Evolutionary conservation across 805 yeast species (phyloP).

Genomic region (Maudiozyma turicensis): DNA sequence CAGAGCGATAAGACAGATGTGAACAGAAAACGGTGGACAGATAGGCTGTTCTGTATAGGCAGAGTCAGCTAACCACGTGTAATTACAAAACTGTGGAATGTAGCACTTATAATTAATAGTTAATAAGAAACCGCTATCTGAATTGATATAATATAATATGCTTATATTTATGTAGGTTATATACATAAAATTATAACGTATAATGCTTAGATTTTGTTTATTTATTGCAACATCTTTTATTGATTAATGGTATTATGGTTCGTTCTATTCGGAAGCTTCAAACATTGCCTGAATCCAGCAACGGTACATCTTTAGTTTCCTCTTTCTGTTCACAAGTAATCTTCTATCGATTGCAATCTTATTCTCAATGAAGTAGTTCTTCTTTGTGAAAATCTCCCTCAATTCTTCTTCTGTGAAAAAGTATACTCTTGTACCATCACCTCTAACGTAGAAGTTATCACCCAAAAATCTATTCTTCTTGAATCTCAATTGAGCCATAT

Average conservation of each 20-base stretch:
- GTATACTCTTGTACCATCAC: slow-evolving; percentile 96
- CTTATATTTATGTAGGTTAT: not conserved
- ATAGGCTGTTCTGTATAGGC: not conserved
- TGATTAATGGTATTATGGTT: not conserved
- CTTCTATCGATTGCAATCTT: slow-evolving; percentile 86
- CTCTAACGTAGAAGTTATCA: slow-evolving; percentile 91
- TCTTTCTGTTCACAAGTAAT: slow-evolving; percentile 81
- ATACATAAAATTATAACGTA: not conserved
- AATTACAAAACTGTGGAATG: not conserved
- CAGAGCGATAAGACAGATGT: too few species aligned
- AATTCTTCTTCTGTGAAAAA: slow-evolving; percentile 94
- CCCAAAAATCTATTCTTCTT: slow-evolving; percentile 79
- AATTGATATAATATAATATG: not conserved
- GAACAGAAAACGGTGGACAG: too few species aligned
- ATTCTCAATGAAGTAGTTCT: slow-evolving; percentile 47
- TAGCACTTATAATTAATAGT: too few species aligned
- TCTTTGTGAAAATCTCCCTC: slow-evolving; percentile 54
- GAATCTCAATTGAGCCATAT: slow-evolving; percentile 88
- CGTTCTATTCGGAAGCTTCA: slow-evolving; percentile 28
- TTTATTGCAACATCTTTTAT: not conserved
- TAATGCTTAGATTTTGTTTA: not conserved
- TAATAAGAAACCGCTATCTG: not conserved
- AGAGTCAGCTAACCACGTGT: not conserved
- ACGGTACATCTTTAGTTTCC: slow-evolving; percentile 89
- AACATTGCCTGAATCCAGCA: slow-evolving; percentile 96